phyloP scores from a whole-genome alignment of 1,139 yeast species.

The Yamadazyma triangularis region DNA sequence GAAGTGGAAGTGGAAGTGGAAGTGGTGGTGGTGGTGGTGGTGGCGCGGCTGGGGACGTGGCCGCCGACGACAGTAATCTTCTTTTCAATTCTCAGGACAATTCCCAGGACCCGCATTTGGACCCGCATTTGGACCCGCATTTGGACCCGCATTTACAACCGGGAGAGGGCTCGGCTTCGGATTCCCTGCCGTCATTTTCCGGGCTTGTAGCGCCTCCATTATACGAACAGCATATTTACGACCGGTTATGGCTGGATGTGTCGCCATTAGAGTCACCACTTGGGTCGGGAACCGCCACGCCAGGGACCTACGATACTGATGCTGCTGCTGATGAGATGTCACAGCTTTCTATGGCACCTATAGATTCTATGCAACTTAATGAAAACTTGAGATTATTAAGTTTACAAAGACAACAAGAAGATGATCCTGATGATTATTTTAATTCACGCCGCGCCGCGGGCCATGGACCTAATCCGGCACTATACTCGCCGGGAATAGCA shows the following conservation, averaged over 20 bases:
- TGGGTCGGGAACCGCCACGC: slow-evolving; percentile 50
- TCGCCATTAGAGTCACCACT: slow-evolving; percentile 55
- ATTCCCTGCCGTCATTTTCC: slow-evolving; percentile 32
- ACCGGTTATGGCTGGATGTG: slow-evolving; percentile 73
- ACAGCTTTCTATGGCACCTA: slow-evolving; percentile 36
- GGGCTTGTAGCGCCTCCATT: slow-evolving; percentile 82
- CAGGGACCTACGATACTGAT: slow-evolving; percentile 14
- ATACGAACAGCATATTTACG: slow-evolving; percentile 82
- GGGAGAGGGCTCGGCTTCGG: slow-evolving; percentile 20
- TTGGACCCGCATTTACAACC: slow-evolving; percentile 21
- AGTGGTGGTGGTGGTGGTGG: no score
- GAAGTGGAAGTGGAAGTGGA: no score
- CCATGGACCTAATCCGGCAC: no score
- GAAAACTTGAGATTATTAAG: slow-evolving; percentile 54
- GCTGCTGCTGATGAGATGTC: slow-evolving; percentile 30
- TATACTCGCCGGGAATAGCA: slow-evolving; percentile 12
- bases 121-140: no score
- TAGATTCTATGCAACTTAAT: slow-evolving; percentile 41
- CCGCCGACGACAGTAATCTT: slow-evolving; percentile 26
- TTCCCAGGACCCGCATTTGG: no score
- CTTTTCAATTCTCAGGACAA: no score
- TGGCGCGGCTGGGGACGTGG: no score
- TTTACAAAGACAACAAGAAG: slow-evolving; percentile 44
- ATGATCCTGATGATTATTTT: slow-evolving; percentile 11
- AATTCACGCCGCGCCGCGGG: no score